Evolutionary conservation across 768 basidiomycete genomes (phyloP).

Genomic region (Clitopilus hobsonii): DNA sequence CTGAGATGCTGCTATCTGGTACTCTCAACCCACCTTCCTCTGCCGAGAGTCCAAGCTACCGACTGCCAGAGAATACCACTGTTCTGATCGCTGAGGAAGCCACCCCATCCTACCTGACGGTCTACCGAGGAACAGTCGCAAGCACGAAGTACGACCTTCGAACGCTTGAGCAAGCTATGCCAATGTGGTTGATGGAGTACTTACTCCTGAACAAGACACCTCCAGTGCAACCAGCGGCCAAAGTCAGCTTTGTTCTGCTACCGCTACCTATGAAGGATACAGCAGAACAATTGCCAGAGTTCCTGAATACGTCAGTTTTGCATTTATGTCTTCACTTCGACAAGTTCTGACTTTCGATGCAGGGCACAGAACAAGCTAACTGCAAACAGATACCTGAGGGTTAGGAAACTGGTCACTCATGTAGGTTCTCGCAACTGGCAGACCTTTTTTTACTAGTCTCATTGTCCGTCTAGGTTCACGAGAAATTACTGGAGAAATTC

Average conservation of each 20-base stretch:
- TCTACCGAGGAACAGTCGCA: conserved; percentile 72
- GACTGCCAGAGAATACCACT: conserved; percentile 53
- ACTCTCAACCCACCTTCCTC: conserved; percentile 63
- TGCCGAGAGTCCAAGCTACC: conserved; percentile 65
- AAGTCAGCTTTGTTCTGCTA: conserved; percentile 86
- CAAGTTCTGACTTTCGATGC: conserved; percentile 5
- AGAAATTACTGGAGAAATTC: conserved; percentile 60
- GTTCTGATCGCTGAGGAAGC: conserved; percentile 83
- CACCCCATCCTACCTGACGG: conserved; percentile 63
- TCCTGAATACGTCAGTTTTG: conserved; percentile 75
- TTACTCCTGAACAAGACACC: conserved; percentile 64
- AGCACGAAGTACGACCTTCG: conserved; percentile 37
- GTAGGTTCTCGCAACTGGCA: conserved; percentile 45
- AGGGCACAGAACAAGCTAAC: conserved; percentile 83
- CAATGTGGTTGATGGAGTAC: conserved; percentile 87
- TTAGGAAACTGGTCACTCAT: conserved; percentile 80
- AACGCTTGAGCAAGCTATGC: conserved; percentile 70
- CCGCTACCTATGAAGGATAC: conserved; percentile 65
- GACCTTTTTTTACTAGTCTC: background rate
- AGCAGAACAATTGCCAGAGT: conserved; percentile 64
- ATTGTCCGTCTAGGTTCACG: conserved; percentile 59
- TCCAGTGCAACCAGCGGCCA: conserved; percentile 47
- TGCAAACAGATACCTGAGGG: conserved; percentile 79
- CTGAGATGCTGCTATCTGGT: conserved; percentile 45
- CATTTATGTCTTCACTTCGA: background rate